Evolutionary conservation across 495 filamentous ascomycete species (phyloP).

Genomic region (Hypoxylon fragiforme): DNA sequence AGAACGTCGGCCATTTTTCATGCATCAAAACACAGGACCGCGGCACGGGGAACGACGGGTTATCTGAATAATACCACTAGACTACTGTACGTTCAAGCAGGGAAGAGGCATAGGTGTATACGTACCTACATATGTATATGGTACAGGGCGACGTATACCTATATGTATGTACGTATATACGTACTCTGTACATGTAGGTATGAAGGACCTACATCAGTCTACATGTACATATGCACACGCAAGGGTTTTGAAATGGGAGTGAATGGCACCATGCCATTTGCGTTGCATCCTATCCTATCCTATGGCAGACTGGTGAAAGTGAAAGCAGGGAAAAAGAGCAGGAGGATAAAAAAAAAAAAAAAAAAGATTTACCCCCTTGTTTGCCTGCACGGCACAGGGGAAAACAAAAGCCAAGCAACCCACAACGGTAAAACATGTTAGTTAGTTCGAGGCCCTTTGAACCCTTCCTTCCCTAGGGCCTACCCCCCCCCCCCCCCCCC

Average conservation of each 20-base stretch:
- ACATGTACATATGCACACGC: slow-evolving; percentile 22
- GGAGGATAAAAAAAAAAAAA: slow-evolving; percentile 30
- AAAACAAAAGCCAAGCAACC: slow-evolving; percentile 8
- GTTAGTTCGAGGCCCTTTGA: no score
- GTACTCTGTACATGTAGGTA: neutral
- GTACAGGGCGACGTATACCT: slow-evolving; percentile 13
- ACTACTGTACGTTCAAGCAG: no score
- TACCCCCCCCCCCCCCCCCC: no score
- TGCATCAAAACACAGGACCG: slow-evolving; percentile 34
- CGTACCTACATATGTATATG: slow-evolving; percentile 15
- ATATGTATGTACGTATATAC: neutral
- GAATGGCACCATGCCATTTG: slow-evolving; percentile 30
- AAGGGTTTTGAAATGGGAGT: slow-evolving; percentile 29
- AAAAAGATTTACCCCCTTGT: slow-evolving; percentile 29
- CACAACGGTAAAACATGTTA: slow-evolving; percentile 15
- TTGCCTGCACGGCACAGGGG: slow-evolving; percentile 35
- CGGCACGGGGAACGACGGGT: slow-evolving; percentile 30
- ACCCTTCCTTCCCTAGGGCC: no score
- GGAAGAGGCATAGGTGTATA: no score
- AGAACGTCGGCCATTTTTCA: slow-evolving; percentile 34
- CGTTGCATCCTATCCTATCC: slow-evolving; percentile 27
- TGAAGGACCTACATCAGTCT: no score
- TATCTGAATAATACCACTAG: slow-evolving; percentile 25
- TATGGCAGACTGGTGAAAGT: no score
- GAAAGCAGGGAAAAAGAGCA: slow-evolving; percentile 16